Evolutionary conservation across 208 protist genomes (phyloP), one percentile per base, ranked within the genome.

Genomic region (Crithidia sp.): DNA sequence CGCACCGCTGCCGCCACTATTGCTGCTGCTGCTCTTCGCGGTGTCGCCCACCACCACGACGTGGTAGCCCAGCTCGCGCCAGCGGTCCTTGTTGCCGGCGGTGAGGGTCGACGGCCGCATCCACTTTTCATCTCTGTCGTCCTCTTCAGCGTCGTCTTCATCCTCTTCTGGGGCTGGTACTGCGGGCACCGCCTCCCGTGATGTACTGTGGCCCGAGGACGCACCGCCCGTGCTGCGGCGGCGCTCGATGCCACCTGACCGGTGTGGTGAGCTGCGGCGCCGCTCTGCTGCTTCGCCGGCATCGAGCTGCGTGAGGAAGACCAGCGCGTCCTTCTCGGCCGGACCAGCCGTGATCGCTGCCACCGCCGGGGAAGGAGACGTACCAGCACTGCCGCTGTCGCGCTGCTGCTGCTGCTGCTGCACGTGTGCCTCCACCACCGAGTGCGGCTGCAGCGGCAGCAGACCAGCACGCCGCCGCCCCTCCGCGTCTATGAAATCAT

Each of bases 51-150:
- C 83, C 45, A 89, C 84, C 7, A 91, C 81, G 10, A 88, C 85
- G 19, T 87, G 81, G 74, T 96, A 96, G 59, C 91, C 91, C 4
- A 96, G 67, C 77, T 91, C 87, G 4, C 76, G 86, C 91, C 91
- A 96, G 5, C 81, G 77, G 14, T 80, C 64, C 43, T 59, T 71
- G 58, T 77, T 71, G 37, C 44, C 60, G 13, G 58, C 62, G 12
- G 71, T 73, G 8, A 76, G 17, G 37, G 43, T 73, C 8, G 70
- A 37, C 0, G 65, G 65, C 17, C 63, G 70, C 54, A 69, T 62
- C 65, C 66, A 71, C 16, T 5, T 52, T n/a, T 36, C 53, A 3
- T 70, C 37, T 9, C 53, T 40, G 16, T 43, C 37, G 45, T 57
- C 71, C 10, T 60, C 28, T 7, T 49, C 54, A n/a, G 59, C 56